These are phyloP conservation scores for Helichrysum umbraculigerum DNA, from an alignment of 129 eudicot species.

Conservation along the genomic window DNA sequence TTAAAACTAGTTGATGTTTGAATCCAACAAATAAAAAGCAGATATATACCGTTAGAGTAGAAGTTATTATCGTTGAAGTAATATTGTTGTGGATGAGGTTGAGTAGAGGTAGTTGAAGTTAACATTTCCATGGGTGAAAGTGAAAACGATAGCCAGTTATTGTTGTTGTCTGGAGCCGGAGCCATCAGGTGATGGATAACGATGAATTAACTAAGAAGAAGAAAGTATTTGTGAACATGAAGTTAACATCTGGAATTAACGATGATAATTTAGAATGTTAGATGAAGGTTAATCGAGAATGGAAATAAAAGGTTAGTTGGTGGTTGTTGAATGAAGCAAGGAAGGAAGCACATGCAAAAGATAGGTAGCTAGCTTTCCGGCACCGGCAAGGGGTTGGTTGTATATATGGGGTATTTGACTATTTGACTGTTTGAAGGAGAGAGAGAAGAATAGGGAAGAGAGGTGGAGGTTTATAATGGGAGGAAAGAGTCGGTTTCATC, in stretches of 20 bases:
- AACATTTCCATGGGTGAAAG: conserved; percentile 74
- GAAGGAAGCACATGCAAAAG: conserved; percentile 33
- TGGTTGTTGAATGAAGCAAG: not conserved
- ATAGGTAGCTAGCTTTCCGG: conserved; percentile 31
- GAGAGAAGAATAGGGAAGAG: conserved; percentile 19
- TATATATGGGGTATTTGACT: conserved; percentile 20
- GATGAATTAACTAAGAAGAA: conserved; percentile 1
- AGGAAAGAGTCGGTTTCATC: conserved; percentile 66
- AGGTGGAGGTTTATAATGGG: conserved; percentile 79
- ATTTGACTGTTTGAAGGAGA: conserved; percentile 25
- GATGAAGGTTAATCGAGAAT: not conserved
- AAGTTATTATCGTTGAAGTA: conserved; percentile 66
- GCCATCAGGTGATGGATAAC: conserved; percentile 44
- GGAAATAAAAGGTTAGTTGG: not conserved
- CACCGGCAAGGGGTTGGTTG: conserved; percentile 25
- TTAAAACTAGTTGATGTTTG: not conserved
- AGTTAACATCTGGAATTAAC: not conserved
- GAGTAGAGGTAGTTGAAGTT: conserved; percentile 43
- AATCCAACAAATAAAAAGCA: not conserved
- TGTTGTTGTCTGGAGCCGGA: conserved; percentile 56
- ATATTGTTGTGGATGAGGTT: conserved; percentile 54
- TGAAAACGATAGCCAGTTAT: conserved; percentile 67
- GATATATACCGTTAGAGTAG: conserved; percentile 54
- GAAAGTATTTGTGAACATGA: not conserved
- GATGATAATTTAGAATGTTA: not conserved